Evolutionary conservation across 1,284 basidiomycete genomes (phyloP).

Genomic region (Cryptococcus sp.): DNA sequence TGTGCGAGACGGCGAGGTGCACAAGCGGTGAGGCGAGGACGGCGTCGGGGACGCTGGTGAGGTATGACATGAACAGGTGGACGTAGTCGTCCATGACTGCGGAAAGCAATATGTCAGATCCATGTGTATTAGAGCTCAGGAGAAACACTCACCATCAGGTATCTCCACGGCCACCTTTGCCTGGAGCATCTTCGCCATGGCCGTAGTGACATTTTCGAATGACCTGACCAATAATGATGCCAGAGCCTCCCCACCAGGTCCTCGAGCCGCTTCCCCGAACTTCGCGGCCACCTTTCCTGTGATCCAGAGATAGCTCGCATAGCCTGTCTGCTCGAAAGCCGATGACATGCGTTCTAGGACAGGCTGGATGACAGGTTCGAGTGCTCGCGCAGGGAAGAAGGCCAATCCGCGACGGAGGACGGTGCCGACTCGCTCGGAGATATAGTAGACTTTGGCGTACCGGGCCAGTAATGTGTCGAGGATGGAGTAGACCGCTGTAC

Average conservation of each 20-base stretch:
- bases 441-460: conserved; percentile 75
- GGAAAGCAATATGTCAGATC: background rate
- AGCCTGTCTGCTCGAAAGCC: conserved; percentile 78
- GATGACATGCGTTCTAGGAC: conserved; percentile 74
- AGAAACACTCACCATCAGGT: conserved; percentile 69
- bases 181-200: conserved; percentile 68
- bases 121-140: background rate
- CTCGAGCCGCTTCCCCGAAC: conserved; percentile 62
- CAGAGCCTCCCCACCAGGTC: conserved; percentile 55
- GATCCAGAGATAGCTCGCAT: conserved; percentile 92
- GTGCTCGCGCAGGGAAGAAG: conserved; percentile 71
- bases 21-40: conserved; percentile 77
- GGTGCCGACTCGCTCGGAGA: conserved; percentile 84
- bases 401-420: conserved; percentile 80
- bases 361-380: conserved; percentile 68
- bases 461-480: conserved; percentile 78
- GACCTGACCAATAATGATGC: conserved; percentile 61
- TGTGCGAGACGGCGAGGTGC: conserved; percentile 70
- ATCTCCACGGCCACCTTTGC: conserved; percentile 68
- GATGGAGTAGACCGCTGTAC: conserved; percentile 77
- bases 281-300: conserved; percentile 75
- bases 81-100: conserved; percentile 94
- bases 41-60: conserved; percentile 70
- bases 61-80: conserved; percentile 73
- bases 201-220: conserved; percentile 74